Base-by-base conservation (phyloP, 805 yeast species). In the Maudiozyma pseudohumilis region DNA sequence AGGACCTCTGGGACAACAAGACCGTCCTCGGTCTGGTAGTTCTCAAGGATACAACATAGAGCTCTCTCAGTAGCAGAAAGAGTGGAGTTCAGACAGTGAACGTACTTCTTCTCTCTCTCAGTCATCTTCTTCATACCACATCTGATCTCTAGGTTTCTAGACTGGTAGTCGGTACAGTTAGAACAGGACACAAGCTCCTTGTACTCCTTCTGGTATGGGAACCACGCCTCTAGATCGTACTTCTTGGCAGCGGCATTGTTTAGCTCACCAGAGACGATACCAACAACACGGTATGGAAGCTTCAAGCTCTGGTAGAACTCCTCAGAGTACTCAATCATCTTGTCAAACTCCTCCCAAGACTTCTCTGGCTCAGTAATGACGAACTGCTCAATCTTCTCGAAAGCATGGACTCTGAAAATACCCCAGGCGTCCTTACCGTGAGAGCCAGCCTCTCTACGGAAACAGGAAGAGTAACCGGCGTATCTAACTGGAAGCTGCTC, bases 381-480 rank as follows among this genome's bases (percentile, higher is more conserved):
- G 60, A 92, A 92, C 68, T 92, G 98, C 70, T 92, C 98, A 56
- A 92, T 86, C 69, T 92, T 92, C 70, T 92, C 98, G 59, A 92
- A 92, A 45, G 94, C 94, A 61, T 92, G 98, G 42, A 92, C 97
- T 69, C 98, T 82, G 79, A 92, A 92, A 49, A 92, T 87, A 68
- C 98, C 98, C 98, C 98, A 92, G 35, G 98, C 98, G 59, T 92
- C 98, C 64, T 89, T 89, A 64, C 98, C 98, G 57, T 89, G 97
- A 48, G 96, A 80, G 50, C 98, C 98, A 41, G 98, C 98, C 70
- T 92, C 98, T 70, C 98, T 84, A 68, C 98, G 80, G 80, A 92
- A 92, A 77, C 98, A 92, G 33, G 96, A 83, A 26, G 96, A 87
- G 72, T 82, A 92, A 55, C 98, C 98, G 34, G 96, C 98, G 58